Evolutionary conservation across 352 stramenopile genomes (phyloP).

Genomic region (Phytophthora sp.): DNA sequence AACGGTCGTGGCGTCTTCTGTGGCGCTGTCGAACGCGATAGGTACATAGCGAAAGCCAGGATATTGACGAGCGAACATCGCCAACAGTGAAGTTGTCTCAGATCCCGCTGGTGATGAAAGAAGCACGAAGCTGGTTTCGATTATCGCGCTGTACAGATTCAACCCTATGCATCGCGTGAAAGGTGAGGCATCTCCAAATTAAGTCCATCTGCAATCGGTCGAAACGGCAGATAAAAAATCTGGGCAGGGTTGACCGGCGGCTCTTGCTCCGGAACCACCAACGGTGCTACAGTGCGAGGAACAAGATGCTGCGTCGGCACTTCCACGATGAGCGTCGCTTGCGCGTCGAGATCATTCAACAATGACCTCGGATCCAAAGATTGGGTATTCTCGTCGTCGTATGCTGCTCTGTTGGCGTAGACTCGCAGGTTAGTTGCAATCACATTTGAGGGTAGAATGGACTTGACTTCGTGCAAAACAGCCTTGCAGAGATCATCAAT

Average conservation of each 20-base stretch:
- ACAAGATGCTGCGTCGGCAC: background rate
- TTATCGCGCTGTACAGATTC: slow-evolving; percentile 1
- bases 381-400: slow-evolving; percentile 11
- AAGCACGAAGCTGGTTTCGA: slow-evolving; percentile 5
- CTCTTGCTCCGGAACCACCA: background rate
- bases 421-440: too few species aligned
- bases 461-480: too few species aligned
- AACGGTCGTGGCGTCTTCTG: background rate
- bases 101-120: slow-evolving; percentile 3
- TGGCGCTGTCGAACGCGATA: slow-evolving; percentile 3
- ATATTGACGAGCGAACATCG: slow-evolving; percentile 12
- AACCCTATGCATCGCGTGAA: slow-evolving; percentile 10
- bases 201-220: slow-evolving; percentile 8
- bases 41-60: slow-evolving; percentile 5
- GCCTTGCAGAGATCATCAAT: slow-evolving; percentile 6
- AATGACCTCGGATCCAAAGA: slow-evolving; percentile 3
- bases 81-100: slow-evolving; percentile 15
- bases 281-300: too few species aligned
- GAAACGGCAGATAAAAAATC: slow-evolving; percentile 1
- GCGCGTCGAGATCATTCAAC: slow-evolving; percentile 9
- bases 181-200: slow-evolving; percentile 13
- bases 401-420: slow-evolving; percentile 10
- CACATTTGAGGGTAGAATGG: too few species aligned
- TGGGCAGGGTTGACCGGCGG: background rate
- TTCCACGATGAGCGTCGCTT: too few species aligned